Base-by-base conservation (phyloP, 2,329 filamentous ascomycete genomes). In the Bipolaris sorokiniana region DNA sequence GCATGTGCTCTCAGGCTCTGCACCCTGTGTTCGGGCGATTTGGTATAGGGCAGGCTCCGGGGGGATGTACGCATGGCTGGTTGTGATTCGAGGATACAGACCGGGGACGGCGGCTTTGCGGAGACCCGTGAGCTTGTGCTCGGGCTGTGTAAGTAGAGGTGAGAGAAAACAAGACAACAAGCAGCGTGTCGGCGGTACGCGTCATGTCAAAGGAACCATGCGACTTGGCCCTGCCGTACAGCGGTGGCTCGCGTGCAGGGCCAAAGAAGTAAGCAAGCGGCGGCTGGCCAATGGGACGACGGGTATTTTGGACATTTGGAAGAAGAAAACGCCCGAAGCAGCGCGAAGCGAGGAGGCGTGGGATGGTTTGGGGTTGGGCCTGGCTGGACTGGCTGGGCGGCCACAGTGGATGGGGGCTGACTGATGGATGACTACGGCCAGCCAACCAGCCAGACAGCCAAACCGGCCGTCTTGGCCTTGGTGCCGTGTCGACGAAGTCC, bases 41-140 rank as follows among this genome's bases (percentile, higher is more conserved):
- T 31, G 54, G 38, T 49, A 45, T 26, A 36, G 18, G n/a, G 23
- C 36, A 46, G 33, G 45, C n/a, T 40, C 38, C 23, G 11, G 15
- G 3, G 3, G 9, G 37, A 7, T 22, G 46, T 20, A 34, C 33
- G 41, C 44, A 46, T 40, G 20, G 34, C 46, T 13, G 9, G 42
- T 26, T 49, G 50, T 54, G 50, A 51, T 49, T 54, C 31, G 45
- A 34, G 45, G 52, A 23, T 22, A 20, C 60, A 63, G 57, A 34
- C 66, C 59, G 49, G 23, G 64, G 58, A 44, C 59, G 65, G 66
- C 66, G 63, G 56, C 55, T 58, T 46, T 49, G 71, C 64, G 70
- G 70, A 70, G 69, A 72, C 58, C 71, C 67, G 66, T 61, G 38
- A 33, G 58, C 42, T 51, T 55, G 42, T 59, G 61, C 50, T 58